Base-by-base conservation (phyloP, 2,329 filamentous ascomycete species). In the Monosporascus sp. region DNA sequence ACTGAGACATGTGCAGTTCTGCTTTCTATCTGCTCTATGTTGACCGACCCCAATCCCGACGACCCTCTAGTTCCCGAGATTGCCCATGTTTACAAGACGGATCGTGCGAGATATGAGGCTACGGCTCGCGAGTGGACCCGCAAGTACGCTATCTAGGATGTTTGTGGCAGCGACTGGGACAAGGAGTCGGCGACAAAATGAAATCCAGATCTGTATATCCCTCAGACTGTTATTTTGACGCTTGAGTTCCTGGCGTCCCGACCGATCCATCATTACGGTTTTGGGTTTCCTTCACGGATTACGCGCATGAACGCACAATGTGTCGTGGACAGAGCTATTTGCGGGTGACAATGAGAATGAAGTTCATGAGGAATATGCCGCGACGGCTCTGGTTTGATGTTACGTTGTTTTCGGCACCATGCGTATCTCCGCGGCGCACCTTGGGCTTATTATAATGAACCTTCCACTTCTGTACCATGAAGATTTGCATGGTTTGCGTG, bases 21-120 rank as follows among this genome's bases (percentile, higher is more conserved):
- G 27, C 85, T 99, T 62, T 97, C 94, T 55, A 99, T 99, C 81
- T 99, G 94, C 83, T 99, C 94, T 51, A 97, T 99, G 94, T 81
- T 99, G 74, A 99, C 94, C 70, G 94, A 99, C 78, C 94, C 94
- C 65, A 99, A 99, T 82, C 94, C 94, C 61, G 94, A 99, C 74
- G 94, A 99, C 75, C 94, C 94, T 70, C 87, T 99, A 64, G 94
- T 99, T 58, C 94, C 94, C 60, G 94, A 99, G 80, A 99, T 99
- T 68, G 94, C 94, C 67, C 94, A 99, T 72, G 91, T 97, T 71
- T 99, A 99, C 89, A 99, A 99, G 87, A 97, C 93, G 62, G 94
- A 99, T 76, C 89, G 91, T 66, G 85, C 89, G 66, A 84, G 91
- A 74, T 99, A 99, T 76, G 94, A 99, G 79, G 89, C 91, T 62